A percentile compares a stretch with the other conserved stretches of the same genome.
Conservation (phyloP, 345 rosid species). For the Anastatica hierochuntica region DNA sequence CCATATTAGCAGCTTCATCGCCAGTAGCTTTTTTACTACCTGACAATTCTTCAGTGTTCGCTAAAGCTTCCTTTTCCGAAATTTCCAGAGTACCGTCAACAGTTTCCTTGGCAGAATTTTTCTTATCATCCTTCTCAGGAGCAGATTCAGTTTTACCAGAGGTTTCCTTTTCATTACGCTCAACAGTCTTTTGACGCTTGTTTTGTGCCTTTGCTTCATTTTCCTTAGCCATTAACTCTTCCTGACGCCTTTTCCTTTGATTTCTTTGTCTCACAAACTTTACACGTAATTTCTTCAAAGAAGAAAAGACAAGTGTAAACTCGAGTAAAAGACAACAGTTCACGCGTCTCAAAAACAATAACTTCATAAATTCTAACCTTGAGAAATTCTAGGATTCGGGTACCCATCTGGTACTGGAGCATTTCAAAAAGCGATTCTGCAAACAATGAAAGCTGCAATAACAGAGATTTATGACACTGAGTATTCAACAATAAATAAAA, state of each 20-base stretch:
- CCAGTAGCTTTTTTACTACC: conserved; percentile 11
- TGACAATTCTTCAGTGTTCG: conserved; percentile 3
- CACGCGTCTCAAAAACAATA: not conserved
- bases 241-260: conserved; percentile 63
- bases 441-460: conserved; percentile 80
- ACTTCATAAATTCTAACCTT: conserved; percentile 38
- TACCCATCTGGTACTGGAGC: conserved; percentile 96
- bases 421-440: conserved; percentile 84
- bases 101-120: conserved; percentile 25
- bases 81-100: not conserved
- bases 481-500: conserved; percentile 4
- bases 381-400: conserved; percentile 63
- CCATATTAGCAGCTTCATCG: conserved; percentile 27
- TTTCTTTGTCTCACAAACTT: conserved; percentile 64
- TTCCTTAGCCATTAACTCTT: conserved; percentile 40
- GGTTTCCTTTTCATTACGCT: conserved; percentile 37
- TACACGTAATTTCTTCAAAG: conserved; percentile 50
- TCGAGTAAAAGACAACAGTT: not conserved
- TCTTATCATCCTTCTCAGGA: conserved; percentile 33
- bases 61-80: conserved; percentile 25
- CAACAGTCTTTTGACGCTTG: conserved; percentile 50
- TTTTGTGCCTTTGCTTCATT: conserved; percentile 29
- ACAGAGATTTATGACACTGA: conserved; percentile 2
- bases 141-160: conserved; percentile 27
- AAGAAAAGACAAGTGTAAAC: not conserved